phyloP scores from a whole-genome alignment of 192 early-diverging fungal species.

The Dimargaris xerosporica region DNA sequence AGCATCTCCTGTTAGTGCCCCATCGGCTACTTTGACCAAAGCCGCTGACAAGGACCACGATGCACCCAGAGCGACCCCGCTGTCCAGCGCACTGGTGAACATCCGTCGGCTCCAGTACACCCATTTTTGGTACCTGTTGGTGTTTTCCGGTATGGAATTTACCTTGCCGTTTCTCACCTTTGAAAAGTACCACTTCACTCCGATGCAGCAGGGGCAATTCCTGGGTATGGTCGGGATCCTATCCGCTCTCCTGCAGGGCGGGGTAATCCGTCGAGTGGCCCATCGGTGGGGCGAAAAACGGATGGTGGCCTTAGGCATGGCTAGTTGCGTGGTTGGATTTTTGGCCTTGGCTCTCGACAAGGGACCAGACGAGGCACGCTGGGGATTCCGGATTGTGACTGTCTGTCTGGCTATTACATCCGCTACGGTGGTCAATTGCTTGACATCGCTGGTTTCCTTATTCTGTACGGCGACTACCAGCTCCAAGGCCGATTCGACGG shows the following conservation, averaged over 20 bases:
- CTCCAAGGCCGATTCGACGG: slow-evolving; percentile 5
- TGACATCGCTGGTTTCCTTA: slow-evolving; percentile 47
- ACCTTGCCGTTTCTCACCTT: slow-evolving; percentile 92
- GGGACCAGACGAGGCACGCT: slow-evolving; percentile 13
- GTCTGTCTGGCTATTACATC: slow-evolving; percentile 79
- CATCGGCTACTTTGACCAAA: background rate
- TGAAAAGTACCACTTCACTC: slow-evolving; percentile 72
- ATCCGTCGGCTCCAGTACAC: slow-evolving; percentile 42
- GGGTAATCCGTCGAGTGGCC: slow-evolving; percentile 68
- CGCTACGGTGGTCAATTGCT: slow-evolving; percentile 86
- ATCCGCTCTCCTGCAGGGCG: slow-evolving; percentile 82
- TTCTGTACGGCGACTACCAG: background rate
- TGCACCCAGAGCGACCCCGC: background rate
- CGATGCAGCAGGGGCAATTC: slow-evolving; percentile 77
- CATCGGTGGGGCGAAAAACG: slow-evolving; percentile 46
- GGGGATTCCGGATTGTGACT: slow-evolving; percentile 53
- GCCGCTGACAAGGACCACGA: background rate
- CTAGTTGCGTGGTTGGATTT: slow-evolving; percentile 47
- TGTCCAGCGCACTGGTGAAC: slow-evolving; percentile 18
- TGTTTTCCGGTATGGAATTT: slow-evolving; percentile 98
- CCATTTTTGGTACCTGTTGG: slow-evolving; percentile 79
- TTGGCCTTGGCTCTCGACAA: slow-evolving; percentile 37
- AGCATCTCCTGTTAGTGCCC: background rate
- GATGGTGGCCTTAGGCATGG: slow-evolving; percentile 66
- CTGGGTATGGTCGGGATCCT: slow-evolving; percentile 78